Conservation (phyloP, 805 yeast species). For the Barnettozyma sp. region DNA sequence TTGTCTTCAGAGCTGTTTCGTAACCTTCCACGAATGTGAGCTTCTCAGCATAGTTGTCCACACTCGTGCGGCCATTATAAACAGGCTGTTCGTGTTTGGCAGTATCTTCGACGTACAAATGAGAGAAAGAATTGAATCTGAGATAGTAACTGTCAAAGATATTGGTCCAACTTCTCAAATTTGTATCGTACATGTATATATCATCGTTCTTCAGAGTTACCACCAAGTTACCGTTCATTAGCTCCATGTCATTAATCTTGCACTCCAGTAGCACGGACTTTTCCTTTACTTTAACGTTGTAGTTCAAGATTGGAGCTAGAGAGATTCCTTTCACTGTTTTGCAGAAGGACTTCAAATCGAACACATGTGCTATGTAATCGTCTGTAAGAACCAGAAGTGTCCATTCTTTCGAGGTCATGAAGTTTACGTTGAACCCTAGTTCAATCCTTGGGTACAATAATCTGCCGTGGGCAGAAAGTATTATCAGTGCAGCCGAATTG, state of each 20-base stretch:
- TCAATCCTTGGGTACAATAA: conserved; percentile 43
- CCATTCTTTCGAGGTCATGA: conserved; percentile 29
- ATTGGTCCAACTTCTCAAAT: conserved; percentile 41
- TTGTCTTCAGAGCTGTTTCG: conserved; percentile 8
- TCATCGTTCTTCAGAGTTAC: conserved; percentile 34
- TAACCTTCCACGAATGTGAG: conserved; percentile 19
- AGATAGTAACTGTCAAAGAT: conserved; percentile 31
- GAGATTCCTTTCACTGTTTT: conserved; percentile 39
- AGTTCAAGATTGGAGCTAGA: conserved; percentile 47
- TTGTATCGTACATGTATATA: conserved; percentile 37
- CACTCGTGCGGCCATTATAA: no score
- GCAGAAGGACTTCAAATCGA: conserved; percentile 36
- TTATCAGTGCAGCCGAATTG: conserved; percentile 48
- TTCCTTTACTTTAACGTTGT: conserved; percentile 20
- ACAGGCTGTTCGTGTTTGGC: background rate
- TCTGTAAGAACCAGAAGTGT: conserved; percentile 40
- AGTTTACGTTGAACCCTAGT: conserved; percentile 41
- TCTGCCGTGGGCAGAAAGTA: conserved; percentile 40
- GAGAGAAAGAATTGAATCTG: conserved; percentile 12
- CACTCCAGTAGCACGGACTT: conserved; percentile 19
- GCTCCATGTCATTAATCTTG: conserved; percentile 27
- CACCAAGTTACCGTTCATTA: conserved; percentile 35
- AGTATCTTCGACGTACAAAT: conserved; percentile 16
- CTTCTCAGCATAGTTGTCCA: conserved; percentile 12
- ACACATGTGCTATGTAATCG: conserved; percentile 43